These are phyloP conservation scores for Skeletonema menzelii DNA, from an alignment of 108 stramenopile species.

Conservation along the genomic window DNA sequence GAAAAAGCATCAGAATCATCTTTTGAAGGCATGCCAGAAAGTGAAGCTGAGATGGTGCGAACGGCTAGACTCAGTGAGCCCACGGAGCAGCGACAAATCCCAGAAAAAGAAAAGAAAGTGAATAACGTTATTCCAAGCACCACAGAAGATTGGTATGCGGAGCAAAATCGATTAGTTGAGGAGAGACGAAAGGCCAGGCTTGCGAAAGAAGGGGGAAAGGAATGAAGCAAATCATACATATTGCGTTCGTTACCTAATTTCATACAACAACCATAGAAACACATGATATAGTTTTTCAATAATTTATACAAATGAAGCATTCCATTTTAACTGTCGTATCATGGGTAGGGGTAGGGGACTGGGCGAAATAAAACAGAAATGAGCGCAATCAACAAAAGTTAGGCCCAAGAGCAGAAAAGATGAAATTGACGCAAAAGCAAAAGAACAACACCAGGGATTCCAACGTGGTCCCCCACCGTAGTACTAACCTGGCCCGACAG, in stretches of 20 bases:
- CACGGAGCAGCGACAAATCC: not conserved
- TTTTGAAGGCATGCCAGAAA: not conserved
- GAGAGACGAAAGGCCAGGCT: constrained; percentile 18
- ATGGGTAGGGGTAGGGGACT: no score
- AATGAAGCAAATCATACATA: not conserved
- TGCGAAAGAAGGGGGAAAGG: not conserved
- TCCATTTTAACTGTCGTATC: no score
- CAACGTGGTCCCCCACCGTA: constrained; percentile 63
- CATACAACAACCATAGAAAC: no score
- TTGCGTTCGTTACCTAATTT: no score
- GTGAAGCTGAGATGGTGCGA: constrained; percentile 6
- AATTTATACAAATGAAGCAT: no score
- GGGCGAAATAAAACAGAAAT: no score
- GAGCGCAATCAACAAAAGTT: no score
- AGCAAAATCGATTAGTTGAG: constrained; percentile 22
- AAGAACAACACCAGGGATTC: constrained; percentile 59
- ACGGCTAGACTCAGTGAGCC: not conserved
- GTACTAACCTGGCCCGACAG: constrained; percentile 78
- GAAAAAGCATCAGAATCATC: not conserved
- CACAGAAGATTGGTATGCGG: constrained; percentile 18
- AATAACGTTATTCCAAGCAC: not conserved
- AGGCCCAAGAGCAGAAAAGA: no score
- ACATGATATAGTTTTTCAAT: no score
- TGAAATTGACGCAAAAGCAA: no score
- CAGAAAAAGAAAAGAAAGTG: not conserved